These are phyloP conservation scores for Exophiala calicioides DNA, from an alignment of 2,329 filamentous ascomycete genomes.

Conservation along the genomic window DNA sequence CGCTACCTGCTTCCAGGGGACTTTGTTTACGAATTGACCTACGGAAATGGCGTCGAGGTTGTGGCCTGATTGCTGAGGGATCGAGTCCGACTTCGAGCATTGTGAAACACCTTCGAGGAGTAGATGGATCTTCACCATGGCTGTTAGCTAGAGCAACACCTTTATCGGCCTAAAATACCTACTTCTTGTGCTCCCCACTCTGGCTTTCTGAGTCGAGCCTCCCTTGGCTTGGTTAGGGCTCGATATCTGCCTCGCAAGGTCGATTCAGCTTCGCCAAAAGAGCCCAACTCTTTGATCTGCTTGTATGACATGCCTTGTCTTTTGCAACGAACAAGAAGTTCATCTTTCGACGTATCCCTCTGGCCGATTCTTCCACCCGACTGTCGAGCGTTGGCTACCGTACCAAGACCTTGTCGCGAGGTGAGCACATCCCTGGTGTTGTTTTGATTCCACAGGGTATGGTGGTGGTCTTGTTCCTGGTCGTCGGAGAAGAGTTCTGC, in stretches of 20 bases:
- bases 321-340: conserved; percentile 45
- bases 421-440: background rate
- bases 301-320: conserved; percentile 48
- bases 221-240: conserved; percentile 48
- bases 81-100: conserved; percentile 27
- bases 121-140: conserved; percentile 45
- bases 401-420: background rate
- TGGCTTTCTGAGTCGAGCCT: conserved; percentile 48
- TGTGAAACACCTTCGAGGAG: conserved; percentile 43
- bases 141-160: too few relatives aligned
- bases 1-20: conserved; percentile 62
- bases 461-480: background rate
- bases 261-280: conserved; percentile 50
- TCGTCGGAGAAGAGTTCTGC: background rate
- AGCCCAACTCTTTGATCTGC: conserved; percentile 46
- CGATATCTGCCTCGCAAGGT: conserved; percentile 50
- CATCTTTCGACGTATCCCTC: conserved; percentile 37
- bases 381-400: conserved; percentile 1
- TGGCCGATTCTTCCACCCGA: conserved; percentile 5
- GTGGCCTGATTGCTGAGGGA: conserved; percentile 9
- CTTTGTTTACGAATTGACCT: conserved; percentile 40
- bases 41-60: conserved; percentile 11
- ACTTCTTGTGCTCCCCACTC: conserved; percentile 48
- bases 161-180: conserved; percentile 29
- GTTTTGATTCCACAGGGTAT: conserved; percentile 2